Evolutionary conservation across 73 alveolate genomes (phyloP).

Genomic region (Tetrahymena thermophila): DNA sequence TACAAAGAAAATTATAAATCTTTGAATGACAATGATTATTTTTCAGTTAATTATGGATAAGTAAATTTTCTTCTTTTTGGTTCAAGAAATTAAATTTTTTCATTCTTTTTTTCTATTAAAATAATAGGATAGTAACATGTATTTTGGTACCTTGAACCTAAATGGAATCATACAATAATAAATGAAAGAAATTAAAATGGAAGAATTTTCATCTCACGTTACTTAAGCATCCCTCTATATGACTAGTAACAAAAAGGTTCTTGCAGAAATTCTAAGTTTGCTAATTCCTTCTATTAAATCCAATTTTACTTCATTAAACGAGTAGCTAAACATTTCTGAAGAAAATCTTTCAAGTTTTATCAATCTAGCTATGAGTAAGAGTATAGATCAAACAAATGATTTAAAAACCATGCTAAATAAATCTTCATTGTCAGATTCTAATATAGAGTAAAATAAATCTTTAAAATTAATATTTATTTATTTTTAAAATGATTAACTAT

Average conservation of each 20-base stretch:
- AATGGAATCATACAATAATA: neutral
- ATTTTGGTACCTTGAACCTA: neutral
- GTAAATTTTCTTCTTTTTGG: neutral
- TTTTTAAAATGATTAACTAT: too few relatives aligned
- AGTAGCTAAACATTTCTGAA: neutral
- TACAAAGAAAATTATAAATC: neutral
- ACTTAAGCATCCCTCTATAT: neutral
- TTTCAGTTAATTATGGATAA: neutral
- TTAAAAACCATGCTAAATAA: neutral
- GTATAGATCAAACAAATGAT: neutral
- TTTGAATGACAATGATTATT: neutral
- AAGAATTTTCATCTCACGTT: neutral
- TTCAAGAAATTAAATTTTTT: neutral
- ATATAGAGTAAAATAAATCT: neutral
- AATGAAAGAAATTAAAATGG: neutral
- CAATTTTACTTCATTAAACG: neutral
- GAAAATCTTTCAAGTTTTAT: neutral
- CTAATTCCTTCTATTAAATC: neutral
- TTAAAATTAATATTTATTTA: too few relatives aligned
- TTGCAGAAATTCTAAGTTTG: neutral
- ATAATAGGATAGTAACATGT: neutral
- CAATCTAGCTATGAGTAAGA: neutral
- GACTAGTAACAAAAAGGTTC: neutral
- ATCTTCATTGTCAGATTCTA: neutral
- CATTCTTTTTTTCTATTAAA: neutral